Evolutionary conservation across 805 yeast species (phyloP).

Genomic region (Pichia deserticola): DNA sequence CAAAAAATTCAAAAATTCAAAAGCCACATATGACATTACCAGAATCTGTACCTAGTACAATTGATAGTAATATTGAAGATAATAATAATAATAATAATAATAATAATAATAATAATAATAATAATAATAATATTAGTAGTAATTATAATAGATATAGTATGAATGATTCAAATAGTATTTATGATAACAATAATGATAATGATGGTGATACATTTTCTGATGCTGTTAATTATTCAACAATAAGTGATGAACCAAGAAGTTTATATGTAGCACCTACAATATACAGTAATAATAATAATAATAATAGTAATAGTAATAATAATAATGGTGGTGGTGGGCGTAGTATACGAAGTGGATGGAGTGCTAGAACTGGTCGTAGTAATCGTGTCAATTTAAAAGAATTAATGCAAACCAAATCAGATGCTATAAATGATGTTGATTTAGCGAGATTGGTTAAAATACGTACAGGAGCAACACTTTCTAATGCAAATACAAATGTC

Average conservation of each 20-base stretch:
- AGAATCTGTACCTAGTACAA: background rate
- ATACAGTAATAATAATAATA: too few species aligned
- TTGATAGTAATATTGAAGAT: background rate
- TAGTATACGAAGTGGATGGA: constrained; percentile 2
- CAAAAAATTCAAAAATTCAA: too few species aligned
- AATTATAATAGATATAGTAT: background rate
- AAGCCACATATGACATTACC: background rate
- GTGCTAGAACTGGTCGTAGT: constrained; percentile 1
- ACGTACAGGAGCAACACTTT: constrained; percentile 1
- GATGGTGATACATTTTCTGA: too few species aligned
- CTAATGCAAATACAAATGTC: background rate
- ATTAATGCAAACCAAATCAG: background rate
- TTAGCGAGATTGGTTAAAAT: background rate
- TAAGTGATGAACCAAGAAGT: too few species aligned
- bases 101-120: background rate
- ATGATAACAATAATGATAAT: background rate
- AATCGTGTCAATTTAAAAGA: constrained; percentile 2
- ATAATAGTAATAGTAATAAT: too few species aligned
- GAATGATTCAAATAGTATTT: background rate
- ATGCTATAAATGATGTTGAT: background rate
- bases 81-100: background rate
- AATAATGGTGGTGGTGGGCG: background rate
- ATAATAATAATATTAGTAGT: background rate
- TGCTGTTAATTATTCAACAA: too few species aligned
- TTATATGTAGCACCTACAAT: too few species aligned